Conservation (phyloP, 129 eudicot genomes). For the Arctium minus region DNA sequence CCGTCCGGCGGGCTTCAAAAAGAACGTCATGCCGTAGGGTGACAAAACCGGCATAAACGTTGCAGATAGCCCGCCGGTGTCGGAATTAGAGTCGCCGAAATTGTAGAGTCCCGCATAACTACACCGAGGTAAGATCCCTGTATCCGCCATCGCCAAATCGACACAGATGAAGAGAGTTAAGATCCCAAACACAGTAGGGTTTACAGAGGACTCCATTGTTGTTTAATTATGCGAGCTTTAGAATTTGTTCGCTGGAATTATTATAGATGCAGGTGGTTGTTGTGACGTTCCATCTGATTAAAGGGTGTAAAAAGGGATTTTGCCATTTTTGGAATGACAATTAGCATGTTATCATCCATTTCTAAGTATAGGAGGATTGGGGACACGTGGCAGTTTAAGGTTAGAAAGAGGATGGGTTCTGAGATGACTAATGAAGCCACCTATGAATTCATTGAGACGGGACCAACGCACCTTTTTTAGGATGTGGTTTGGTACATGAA, state of each 20-base stretch:
- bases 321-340: neutral
- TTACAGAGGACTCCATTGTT: constrained; percentile 26
- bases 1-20: constrained; percentile 56
- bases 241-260: neutral
- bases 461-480: too few species aligned
- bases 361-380: neutral
- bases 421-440: neutral
- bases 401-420: neutral
- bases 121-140: constrained; percentile 28
- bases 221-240: neutral
- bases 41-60: constrained; percentile 46
- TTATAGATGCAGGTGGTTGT: neutral
- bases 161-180: constrained; percentile 11
- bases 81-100: constrained; percentile 90
- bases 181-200: neutral
- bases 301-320: neutral
- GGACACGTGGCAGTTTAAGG: constrained; percentile 1
- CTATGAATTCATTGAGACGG: too few species aligned
- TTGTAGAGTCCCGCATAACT: constrained; percentile 55
- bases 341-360: neutral
- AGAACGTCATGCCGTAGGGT: constrained; percentile 54
- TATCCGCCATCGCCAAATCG: constrained; percentile 3
- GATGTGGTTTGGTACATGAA: too few species aligned
- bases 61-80: constrained; percentile 78
- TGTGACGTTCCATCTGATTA: neutral